Conservation (phyloP, 345 rosid genomes). For the Ceriops zippeliana region DNA sequence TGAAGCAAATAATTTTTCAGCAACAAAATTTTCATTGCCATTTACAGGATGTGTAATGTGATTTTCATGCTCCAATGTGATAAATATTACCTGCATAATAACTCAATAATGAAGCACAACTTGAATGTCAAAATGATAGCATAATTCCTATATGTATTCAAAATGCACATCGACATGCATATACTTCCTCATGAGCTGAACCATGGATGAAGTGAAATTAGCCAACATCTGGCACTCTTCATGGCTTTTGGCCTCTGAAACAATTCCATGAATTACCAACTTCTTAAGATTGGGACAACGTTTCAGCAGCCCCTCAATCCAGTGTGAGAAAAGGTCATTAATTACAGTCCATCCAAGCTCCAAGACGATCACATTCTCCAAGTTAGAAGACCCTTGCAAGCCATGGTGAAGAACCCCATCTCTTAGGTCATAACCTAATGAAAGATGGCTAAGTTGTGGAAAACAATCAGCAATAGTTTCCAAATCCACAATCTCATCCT, state of each 20-base stretch:
- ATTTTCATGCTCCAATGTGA: conserved; percentile 7
- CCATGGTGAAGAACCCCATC: conserved; percentile 57
- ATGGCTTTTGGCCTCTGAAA: conserved; percentile 63
- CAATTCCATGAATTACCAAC: conserved; percentile 60
- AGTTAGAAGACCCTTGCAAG: conserved; percentile 46
- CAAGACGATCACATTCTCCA: conserved; percentile 57
- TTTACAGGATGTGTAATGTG: conserved; percentile 3
- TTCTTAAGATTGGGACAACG: conserved; percentile 66
- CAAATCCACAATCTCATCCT: conserved; percentile 49
- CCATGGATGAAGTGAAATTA: conserved; percentile 61
- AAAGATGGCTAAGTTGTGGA: conserved; percentile 62
- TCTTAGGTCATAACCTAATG: conserved; percentile 62
- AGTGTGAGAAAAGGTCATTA: conserved; percentile 53
- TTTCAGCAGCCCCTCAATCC: conserved; percentile 63
- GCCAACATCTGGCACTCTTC: conserved; percentile 66
- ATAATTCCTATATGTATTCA: conserved; percentile 45
- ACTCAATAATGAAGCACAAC: conserved; percentile 14
- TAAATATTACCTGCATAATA: conserved; percentile 17
- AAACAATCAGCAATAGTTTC: conserved; percentile 67
- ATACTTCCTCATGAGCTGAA: conserved; percentile 76
- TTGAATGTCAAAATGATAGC: conserved; percentile 15
- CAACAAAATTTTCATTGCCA: conserved; percentile 14
- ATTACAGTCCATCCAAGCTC: conserved; percentile 77
- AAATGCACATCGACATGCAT: conserved; percentile 68
- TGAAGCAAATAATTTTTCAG: conserved; percentile 1